Conservation (phyloP, 1,139 yeast species). For the Blastobotrys petasosporus region DNA sequence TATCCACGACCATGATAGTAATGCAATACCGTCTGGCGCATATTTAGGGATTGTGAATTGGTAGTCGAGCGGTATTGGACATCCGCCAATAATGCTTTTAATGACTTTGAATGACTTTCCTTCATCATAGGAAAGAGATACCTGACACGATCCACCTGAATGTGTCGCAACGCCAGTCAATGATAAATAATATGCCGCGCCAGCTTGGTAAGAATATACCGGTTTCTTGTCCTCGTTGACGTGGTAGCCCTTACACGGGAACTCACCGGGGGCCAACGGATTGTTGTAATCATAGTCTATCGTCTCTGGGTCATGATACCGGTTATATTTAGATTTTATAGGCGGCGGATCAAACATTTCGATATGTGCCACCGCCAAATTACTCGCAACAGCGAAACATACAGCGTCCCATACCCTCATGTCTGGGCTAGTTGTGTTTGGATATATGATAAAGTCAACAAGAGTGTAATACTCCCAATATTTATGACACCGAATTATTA, state of each 20-base stretch:
- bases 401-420: background rate
- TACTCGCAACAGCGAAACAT: no score
- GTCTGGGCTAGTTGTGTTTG: background rate
- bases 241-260: slow-evolving; percentile 29
- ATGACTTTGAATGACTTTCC: slow-evolving; percentile 26
- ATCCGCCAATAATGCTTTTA: slow-evolving; percentile 28
- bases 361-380: slow-evolving; percentile 17
- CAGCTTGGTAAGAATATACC: slow-evolving; percentile 23
- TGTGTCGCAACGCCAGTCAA: slow-evolving; percentile 25
- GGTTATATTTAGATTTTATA: slow-evolving; percentile 22
- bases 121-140: slow-evolving; percentile 26
- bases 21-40: slow-evolving; percentile 26
- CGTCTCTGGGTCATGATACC: slow-evolving; percentile 12
- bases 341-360: slow-evolving; percentile 26
- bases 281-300: slow-evolving; percentile 23
- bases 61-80: slow-evolving; percentile 23
- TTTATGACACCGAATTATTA: no score
- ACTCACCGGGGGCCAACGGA: slow-evolving; percentile 19
- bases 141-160: slow-evolving; percentile 28
- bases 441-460: no score
- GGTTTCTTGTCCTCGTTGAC: slow-evolving; percentile 17
- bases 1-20: slow-evolving; percentile 29
- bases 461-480: no score
- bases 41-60: slow-evolving; percentile 21
- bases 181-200: slow-evolving; percentile 19